Evolutionary conservation across 2,329 filamentous ascomycete species (phyloP), one percentile per base, ranked within the genome.

Genomic region (Myriangium duriaei): DNA sequence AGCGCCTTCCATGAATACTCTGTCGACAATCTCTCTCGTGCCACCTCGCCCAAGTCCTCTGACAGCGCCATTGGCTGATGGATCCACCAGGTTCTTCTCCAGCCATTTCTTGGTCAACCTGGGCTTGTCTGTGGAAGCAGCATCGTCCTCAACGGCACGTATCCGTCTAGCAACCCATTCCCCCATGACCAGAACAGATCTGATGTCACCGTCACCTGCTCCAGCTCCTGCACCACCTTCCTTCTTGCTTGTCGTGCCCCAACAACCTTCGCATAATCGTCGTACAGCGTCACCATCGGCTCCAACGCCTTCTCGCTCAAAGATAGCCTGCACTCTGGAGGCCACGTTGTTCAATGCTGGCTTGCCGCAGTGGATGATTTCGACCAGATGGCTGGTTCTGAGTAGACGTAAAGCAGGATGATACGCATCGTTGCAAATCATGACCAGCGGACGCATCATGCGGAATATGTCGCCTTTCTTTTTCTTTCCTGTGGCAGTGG

Each of bases 371-470:
- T 93, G 86, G 14, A 98, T 79, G 28, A 96, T 77, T 56, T 98
- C 91, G 0, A 88, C 91, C 34, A 91, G 76, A 0, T 85, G 87
- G 46, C 64, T 65, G 44, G 88, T 81, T n/a, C 91, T 76, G 5
- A 98, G 67, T 0, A 84, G 86, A 17, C 86, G 74, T 29, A 98
- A 69, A 13, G 87, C 83, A 3, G 88, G 79, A 49, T 94, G 86
- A 53, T 98, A 98, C 1, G 96, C 76, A 56, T 98, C 92, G 51
- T 98, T 98, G 65, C 91, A 98, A 49, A 98, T 91, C 33, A 98
- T 68, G 35, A 98, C 85, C 18, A 98, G 67, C 0, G 91, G 91
- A 32, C 91, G 72, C 61, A 93, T 73, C 44, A 95, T 71, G 30
- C 81, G 74, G 54, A 98, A 98, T 42, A 79, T 80, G 51, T 96